phyloP scores from a whole-genome alignment of 129 eudicot species.

The Oenanthe sinensis region DNA sequence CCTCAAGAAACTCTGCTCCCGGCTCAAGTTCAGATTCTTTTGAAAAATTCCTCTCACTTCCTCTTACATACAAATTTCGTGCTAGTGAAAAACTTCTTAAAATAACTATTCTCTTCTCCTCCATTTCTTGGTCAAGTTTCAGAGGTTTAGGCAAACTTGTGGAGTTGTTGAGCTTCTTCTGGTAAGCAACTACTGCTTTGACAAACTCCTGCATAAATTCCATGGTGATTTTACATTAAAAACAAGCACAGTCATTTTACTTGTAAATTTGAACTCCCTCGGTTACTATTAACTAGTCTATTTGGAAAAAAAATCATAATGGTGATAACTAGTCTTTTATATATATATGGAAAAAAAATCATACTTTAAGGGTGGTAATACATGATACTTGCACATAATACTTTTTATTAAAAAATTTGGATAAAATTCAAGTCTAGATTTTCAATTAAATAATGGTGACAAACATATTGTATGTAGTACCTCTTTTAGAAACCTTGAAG shows the following conservation, averaged over 20 bases:
- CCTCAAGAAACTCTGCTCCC: slow-evolving; percentile 88
- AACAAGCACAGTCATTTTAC: background rate
- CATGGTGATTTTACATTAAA: background rate
- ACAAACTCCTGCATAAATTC: slow-evolving; percentile 60
- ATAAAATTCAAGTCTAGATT: background rate
- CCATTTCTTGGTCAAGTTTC: slow-evolving; percentile 58
- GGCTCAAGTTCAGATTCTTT: slow-evolving; percentile 59
- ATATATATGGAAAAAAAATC: background rate
- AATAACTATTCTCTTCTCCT: slow-evolving; percentile 50
- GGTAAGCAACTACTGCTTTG: slow-evolving; percentile 76
- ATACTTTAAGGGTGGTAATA: background rate
- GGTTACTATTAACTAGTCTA: background rate
- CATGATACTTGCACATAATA: background rate
- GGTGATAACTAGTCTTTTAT: no score
- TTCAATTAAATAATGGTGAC: background rate
- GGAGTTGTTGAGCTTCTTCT: slow-evolving; percentile 45
- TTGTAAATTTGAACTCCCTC: background rate
- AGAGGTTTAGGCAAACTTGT: slow-evolving; percentile 30
- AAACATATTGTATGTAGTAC: background rate
- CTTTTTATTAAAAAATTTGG: no score
- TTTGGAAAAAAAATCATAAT: background rate
- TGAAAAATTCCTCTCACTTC: slow-evolving; percentile 21
- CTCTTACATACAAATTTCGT: slow-evolving; percentile 40
- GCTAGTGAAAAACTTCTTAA: slow-evolving; percentile 72
- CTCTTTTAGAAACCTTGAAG: background rate